These are phyloP conservation scores for Endothia cerciana DNA, from an alignment of 2,329 filamentous ascomycete genomes.

Conservation along the genomic window DNA sequence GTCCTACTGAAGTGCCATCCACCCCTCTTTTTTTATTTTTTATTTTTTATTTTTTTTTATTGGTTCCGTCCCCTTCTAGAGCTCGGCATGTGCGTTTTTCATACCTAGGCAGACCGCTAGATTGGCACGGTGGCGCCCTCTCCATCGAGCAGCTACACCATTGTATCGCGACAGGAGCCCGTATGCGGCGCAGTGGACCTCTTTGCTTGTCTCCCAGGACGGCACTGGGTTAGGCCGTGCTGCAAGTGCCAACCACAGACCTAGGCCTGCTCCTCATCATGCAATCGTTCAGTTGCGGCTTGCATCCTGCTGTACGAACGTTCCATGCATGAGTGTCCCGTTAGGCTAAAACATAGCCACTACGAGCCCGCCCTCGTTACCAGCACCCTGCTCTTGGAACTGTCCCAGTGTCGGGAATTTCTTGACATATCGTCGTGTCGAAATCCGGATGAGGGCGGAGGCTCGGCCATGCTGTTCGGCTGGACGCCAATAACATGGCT, in stretches of 20 bases:
- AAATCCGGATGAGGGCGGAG: not conserved
- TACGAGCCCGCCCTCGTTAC: slow-evolving; percentile 20
- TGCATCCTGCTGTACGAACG: slow-evolving; percentile 24
- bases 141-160: not conserved
- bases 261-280: slow-evolving; percentile 1
- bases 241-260: not conserved
- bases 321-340: slow-evolving; percentile 23
- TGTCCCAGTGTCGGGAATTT: slow-evolving; percentile 15
- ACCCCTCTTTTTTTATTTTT: not conserved
- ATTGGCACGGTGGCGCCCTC: not conserved
- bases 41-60: too few species aligned
- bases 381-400: slow-evolving; percentile 24
- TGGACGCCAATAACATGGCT: not conserved
- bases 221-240: not conserved
- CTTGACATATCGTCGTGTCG: slow-evolving; percentile 22
- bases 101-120: not conserved
- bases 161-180: not conserved
- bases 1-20: not conserved
- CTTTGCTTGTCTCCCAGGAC: not conserved
- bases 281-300: slow-evolving; percentile 15
- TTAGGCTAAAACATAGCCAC: slow-evolving; percentile 26
- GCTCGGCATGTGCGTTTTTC: not conserved
- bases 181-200: not conserved
- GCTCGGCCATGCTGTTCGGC: not conserved
- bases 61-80: too few species aligned